Base-by-base conservation (phyloP, 345 rosid genomes). In the Rubroshorea leprosula region DNA sequence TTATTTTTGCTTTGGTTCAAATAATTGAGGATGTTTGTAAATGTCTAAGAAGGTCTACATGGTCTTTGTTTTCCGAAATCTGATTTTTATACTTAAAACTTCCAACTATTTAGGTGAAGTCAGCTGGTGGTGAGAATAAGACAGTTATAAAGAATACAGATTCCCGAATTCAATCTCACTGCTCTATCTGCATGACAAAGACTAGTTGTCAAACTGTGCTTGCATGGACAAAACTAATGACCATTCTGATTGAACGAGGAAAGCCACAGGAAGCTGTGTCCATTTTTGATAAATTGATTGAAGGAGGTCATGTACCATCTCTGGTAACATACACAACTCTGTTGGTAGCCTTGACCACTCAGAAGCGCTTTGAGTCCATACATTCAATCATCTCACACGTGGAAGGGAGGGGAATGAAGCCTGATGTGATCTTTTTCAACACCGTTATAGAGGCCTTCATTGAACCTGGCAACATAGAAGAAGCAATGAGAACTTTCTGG, bases 371-470 rank as follows among this genome's bases (percentile, higher is more conserved):
- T 54, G 41, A 71, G 38, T 78, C 79, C 48, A 72, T 80, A 55
- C 68, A 61, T 54, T 65, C 75, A 15, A 72, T 80, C 35, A 67
- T 83, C 74, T 78, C 74, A 0, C 78, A 74, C 43, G 78, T 83
- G 39, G 83, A 78, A 64, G 69, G 68, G 35, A 74, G 69, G 26
- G 82, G 77, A 31, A 65, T 73, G 38, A 71, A 72, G 8, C 89
- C 78, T 9, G 82, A 80, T 53, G 76, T 82, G 0, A 64, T 83
- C 25, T 80, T 80, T 63, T 74, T 78, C 44, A 83, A 80, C 52
- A 83, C 89, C 31, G 80, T 80, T 22, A 83, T 83, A 66, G 80
- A 80, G 12, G 85, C 89, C 49, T 83, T 74, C 62, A 74, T 80
- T 19, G 85, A 83, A 74, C 78, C 83, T 0, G 83, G 85, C 61